Conservation (phyloP, 176 grass and related monocot species). For the Carex cristatella region DNA sequence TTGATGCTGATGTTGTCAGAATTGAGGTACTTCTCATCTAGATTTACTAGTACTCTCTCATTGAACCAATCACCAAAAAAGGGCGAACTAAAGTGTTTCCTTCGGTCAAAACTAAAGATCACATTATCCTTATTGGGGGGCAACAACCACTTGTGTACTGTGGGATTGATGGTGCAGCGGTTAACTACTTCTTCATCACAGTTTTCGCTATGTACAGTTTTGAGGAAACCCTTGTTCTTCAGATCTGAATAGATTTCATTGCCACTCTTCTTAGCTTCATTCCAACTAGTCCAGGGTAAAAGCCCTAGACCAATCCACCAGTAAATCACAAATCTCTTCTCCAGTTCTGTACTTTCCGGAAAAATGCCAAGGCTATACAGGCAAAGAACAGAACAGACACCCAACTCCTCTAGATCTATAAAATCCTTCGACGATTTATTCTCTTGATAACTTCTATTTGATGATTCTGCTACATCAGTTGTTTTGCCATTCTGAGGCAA, state of each 20-base stretch:
- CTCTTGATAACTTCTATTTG: neutral
- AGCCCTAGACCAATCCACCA: neutral
- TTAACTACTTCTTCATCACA: too few species aligned
- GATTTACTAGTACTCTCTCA: too few species aligned
- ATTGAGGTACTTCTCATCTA: too few species aligned
- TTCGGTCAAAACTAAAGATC: too few species aligned
- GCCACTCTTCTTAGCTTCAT: neutral
- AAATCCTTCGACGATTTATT: neutral
- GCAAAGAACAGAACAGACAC: neutral
- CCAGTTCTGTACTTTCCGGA: neutral
- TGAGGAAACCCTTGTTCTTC: neutral
- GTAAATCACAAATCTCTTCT: neutral
- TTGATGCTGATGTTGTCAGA: accelerated
- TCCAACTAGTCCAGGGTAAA: neutral
- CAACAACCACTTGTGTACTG: too few species aligned
- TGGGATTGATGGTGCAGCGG: too few species aligned
- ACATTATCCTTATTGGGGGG: too few species aligned
- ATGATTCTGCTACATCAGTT: too few species aligned
- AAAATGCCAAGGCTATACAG: neutral
- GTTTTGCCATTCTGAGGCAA: too few species aligned
- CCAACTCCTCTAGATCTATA: too few species aligned
- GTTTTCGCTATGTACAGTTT: neutral
- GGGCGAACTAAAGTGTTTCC: too few species aligned
- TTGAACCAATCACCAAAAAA: too few species aligned
- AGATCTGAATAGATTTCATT: neutral